Evolutionary conservation across 345 rosid genomes (phyloP).

Genomic region (Hevea brasiliensis): DNA sequence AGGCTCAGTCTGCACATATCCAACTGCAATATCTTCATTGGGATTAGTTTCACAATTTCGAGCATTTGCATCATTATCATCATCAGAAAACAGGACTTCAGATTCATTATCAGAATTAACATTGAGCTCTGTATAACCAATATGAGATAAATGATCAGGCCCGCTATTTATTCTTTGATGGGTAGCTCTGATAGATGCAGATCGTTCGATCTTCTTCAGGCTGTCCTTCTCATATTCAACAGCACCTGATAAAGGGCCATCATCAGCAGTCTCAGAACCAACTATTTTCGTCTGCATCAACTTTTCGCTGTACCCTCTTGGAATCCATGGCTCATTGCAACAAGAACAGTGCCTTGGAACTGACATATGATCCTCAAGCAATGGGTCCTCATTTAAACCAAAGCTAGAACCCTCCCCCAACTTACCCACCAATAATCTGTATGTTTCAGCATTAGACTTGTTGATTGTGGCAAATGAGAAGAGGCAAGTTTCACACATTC

Average conservation of each 20-base stretch:
- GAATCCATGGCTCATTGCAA: constrained; percentile 56
- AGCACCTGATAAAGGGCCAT: constrained; percentile 30
- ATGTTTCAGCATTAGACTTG: constrained; percentile 79
- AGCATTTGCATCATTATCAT: constrained; percentile 26
- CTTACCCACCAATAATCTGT: constrained; percentile 75
- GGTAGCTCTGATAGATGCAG: constrained; percentile 20
- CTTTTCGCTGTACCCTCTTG: constrained; percentile 35
- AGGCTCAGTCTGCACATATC: constrained; percentile 34
- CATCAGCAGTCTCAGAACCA: constrained; percentile 34
- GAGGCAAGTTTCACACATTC: constrained; percentile 78
- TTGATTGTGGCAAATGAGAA: constrained; percentile 72
- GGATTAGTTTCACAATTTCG: constrained; percentile 21
- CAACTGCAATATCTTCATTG: constrained; percentile 32
- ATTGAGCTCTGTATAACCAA: constrained; percentile 67
- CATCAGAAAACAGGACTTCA: constrained; percentile 42
- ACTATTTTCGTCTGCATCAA: constrained; percentile 32
- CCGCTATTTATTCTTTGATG: constrained; percentile 29
- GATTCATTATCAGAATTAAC: constrained; percentile 65
- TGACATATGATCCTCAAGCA: constrained; percentile 24
- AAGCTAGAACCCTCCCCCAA: constrained; percentile 54
- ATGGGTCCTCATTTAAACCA: constrained; percentile 35
- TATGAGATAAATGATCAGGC: constrained; percentile 50
- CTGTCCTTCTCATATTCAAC: constrained; percentile 20
- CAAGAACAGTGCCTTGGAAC: constrained; percentile 52
- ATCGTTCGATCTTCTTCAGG: constrained; percentile 22